Evolutionary conservation across 257 asterid species (phyloP).

Genomic region (Gentiana straminea): DNA sequence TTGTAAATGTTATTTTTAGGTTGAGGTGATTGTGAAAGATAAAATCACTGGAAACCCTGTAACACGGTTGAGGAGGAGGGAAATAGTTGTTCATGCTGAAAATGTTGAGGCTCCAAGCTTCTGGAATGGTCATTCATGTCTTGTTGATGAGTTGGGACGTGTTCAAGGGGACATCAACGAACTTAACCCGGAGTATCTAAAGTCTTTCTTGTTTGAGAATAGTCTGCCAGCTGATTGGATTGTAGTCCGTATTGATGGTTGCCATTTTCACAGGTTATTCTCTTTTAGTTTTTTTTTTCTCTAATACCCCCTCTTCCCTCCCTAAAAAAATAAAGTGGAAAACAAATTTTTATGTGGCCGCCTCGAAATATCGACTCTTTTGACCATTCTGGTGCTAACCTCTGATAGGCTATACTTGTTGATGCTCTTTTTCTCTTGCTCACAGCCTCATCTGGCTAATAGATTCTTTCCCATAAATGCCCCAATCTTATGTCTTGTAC

Average conservation of each 20-base stretch:
- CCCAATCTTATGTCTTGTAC: no score
- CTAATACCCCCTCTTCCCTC: no score
- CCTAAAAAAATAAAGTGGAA: no score
- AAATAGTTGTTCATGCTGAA: conserved; percentile 40
- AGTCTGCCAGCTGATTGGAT: conserved; percentile 60
- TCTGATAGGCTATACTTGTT: no score
- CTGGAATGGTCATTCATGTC: conserved; percentile 44
- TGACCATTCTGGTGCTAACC: no score
- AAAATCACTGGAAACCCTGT: conserved; percentile 16
- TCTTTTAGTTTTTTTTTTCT: conserved; percentile 1
- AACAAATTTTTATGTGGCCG: no score
- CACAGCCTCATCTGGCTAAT: no score
- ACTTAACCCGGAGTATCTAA: conserved; percentile 27
- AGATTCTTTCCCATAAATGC: no score
- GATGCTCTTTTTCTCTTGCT: no score
- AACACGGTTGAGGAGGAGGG: conserved; percentile 46
- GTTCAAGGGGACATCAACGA: conserved; percentile 40
- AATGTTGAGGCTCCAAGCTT: conserved; percentile 63
- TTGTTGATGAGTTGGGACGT: conserved; percentile 49
- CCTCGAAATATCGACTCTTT: no score
- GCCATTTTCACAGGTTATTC: conserved; percentile 80
- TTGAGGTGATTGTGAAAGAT: conserved; percentile 63
- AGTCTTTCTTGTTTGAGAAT: conserved; percentile 48
- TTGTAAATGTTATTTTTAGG: conserved; percentile 20
- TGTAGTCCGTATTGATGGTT: conserved; percentile 80